Conservation (phyloP, 1,284 basidiomycete genomes). For the Leccinum discolor region DNA sequence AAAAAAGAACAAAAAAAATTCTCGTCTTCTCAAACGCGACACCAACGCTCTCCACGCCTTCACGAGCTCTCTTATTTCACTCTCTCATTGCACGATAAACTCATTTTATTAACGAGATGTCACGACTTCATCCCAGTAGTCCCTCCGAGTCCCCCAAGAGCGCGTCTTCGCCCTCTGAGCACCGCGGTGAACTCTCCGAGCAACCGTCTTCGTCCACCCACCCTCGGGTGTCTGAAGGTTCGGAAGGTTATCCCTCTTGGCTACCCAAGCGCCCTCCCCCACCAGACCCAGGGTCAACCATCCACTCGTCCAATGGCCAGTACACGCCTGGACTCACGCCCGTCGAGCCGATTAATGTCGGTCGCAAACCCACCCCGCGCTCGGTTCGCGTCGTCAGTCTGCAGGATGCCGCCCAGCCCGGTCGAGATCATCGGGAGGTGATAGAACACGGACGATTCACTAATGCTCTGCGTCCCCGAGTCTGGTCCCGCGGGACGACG, state of each 20-base stretch:
- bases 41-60: slow-evolving; percentile 30
- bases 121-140: slow-evolving; percentile 43
- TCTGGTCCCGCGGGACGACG: slow-evolving; percentile 64
- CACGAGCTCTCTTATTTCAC: slow-evolving; percentile 32
- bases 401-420: slow-evolving; percentile 45
- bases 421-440: slow-evolving; percentile 42
- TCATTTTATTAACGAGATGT: slow-evolving; percentile 44
- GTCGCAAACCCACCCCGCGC: slow-evolving; percentile 73
- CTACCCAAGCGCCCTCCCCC: slow-evolving; percentile 76
- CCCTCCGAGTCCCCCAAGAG: slow-evolving; percentile 37
- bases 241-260: slow-evolving; percentile 80
- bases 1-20: slow-evolving; percentile 22
- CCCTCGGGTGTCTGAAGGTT: slow-evolving; percentile 44
- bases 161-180: slow-evolving; percentile 29
- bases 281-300: slow-evolving; percentile 70
- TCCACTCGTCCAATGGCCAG: slow-evolving; percentile 55
- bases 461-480: slow-evolving; percentile 38
- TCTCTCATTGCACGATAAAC: slow-evolving; percentile 29
- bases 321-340: slow-evolving; percentile 41
- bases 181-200: slow-evolving; percentile 31
- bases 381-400: slow-evolving; percentile 77
- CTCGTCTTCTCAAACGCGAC: slow-evolving; percentile 30
- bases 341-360: slow-evolving; percentile 48
- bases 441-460: slow-evolving; percentile 52
- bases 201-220: slow-evolving; percentile 38